These are phyloP conservation scores for Stephanocyclus meneghinianus DNA, from an alignment of 352 stramenopile species.

Conservation along the genomic window DNA sequence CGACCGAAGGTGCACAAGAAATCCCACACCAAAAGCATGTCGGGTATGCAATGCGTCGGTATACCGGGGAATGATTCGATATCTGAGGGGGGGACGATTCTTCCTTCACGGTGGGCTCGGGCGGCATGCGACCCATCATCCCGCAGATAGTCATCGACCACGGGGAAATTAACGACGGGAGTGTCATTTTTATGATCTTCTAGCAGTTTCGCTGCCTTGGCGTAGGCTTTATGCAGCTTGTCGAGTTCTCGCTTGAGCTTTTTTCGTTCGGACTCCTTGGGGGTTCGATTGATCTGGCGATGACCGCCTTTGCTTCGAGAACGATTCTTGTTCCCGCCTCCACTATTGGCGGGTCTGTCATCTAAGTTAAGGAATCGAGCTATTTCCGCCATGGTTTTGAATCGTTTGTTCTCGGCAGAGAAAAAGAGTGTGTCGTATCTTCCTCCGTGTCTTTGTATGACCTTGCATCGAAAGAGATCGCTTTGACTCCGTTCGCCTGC, in stretches of 20 bases:
- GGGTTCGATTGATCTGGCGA: constrained; percentile 18
- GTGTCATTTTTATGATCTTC: constrained; percentile 70
- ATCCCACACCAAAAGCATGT: constrained; percentile 79
- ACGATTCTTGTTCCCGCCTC: constrained; percentile 6
- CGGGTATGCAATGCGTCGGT: constrained; percentile 71
- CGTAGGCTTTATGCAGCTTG: constrained; percentile 62
- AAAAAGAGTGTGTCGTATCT: constrained; percentile 76
- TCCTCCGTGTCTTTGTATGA: constrained; percentile 48
- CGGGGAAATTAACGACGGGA: constrained; percentile 47
- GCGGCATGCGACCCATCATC: constrained; percentile 38
- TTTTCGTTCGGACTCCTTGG: constrained; percentile 68
- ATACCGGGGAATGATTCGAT: constrained; percentile 72
- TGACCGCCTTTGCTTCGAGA: not conserved
- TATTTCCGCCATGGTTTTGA: constrained; percentile 77
- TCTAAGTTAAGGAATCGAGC: constrained; percentile 66
- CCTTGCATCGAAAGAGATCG: constrained; percentile 45
- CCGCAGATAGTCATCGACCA: constrained; percentile 45
- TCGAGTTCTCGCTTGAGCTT: constrained; percentile 75
- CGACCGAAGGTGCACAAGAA: constrained; percentile 82
- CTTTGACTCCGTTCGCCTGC: constrained; percentile 45
- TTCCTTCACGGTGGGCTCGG: constrained; percentile 33
- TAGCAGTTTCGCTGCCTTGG: constrained; percentile 61
- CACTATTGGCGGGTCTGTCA: constrained; percentile 19
- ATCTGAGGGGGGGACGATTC: constrained; percentile 53
- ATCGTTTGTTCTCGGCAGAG: constrained; percentile 61